phyloP scores from a whole-genome alignment of 1,284 basidiomycete species.

The Fomitopsis schrenkii region DNA sequence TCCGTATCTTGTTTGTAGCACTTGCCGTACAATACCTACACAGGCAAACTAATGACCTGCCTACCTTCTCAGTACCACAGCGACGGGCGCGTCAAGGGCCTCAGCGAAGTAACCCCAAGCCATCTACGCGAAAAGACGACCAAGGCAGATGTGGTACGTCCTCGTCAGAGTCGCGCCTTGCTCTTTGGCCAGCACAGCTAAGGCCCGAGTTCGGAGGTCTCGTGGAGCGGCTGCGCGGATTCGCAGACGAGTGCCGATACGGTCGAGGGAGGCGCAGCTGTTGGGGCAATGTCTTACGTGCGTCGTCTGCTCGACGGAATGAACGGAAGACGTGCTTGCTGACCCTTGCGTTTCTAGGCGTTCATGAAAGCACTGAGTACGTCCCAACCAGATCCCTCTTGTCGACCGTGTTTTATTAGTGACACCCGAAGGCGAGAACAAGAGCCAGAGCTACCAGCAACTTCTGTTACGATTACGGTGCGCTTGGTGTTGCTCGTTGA shows the following conservation, averaged over 20 bases:
- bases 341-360: constrained; percentile 41
- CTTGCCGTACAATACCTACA: neutral
- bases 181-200: no score
- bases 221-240: constrained; percentile 91
- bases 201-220: constrained; percentile 38
- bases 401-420: neutral
- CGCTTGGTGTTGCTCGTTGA: constrained; percentile 5
- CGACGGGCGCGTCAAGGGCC: constrained; percentile 50
- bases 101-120: constrained; percentile 35
- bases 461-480: constrained; percentile 67
- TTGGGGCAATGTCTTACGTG: constrained; percentile 85
- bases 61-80: constrained; percentile 48
- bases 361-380: constrained; percentile 59
- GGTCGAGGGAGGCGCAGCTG: constrained; percentile 74
- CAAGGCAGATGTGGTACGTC: constrained; percentile 52
- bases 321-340: neutral
- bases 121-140: constrained; percentile 29
- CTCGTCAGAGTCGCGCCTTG: no score
- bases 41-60: neutral
- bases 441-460: constrained; percentile 71
- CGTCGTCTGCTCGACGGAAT: constrained; percentile 19
- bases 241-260: constrained; percentile 92
- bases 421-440: constrained; percentile 42
- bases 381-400: constrained; percentile 6
- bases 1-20: constrained; percentile 48